phyloP scores from a whole-genome alignment of 805 yeast genomes.

The Myxozyma vanderwaltii region DNA sequence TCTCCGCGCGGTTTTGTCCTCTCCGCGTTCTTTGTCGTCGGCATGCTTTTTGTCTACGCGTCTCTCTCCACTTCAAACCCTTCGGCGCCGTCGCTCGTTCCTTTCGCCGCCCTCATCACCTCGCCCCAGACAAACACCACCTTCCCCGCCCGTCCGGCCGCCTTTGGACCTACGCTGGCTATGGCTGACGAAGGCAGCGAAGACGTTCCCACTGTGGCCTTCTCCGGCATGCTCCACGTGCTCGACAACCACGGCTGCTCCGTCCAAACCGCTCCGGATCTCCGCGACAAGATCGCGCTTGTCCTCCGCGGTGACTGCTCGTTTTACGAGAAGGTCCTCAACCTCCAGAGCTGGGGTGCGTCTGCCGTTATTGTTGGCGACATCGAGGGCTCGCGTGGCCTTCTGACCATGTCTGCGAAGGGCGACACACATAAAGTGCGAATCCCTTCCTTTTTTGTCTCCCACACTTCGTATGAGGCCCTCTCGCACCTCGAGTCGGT shows the following conservation, averaged over 20 bases:
- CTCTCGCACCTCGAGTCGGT: slow-evolving; percentile 29
- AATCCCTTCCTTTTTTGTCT: slow-evolving; percentile 57
- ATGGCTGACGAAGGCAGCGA: slow-evolving; percentile 29
- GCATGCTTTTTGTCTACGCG: slow-evolving; percentile 30
- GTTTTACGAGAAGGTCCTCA: slow-evolving; percentile 54
- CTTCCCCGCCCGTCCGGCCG: slow-evolving; percentile 45
- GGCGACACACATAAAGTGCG: slow-evolving; percentile 48
- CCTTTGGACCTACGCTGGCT: slow-evolving; percentile 40
- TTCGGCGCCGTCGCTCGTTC: slow-evolving; percentile 24
- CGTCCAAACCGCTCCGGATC: slow-evolving; percentile 28
- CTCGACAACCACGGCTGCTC: slow-evolving; percentile 37
- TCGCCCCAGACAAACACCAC: slow-evolving; percentile 40
- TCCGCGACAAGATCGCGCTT: slow-evolving; percentile 42
- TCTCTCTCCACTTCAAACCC: slow-evolving; percentile 19
- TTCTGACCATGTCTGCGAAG: slow-evolving; percentile 58
- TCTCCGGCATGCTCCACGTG: slow-evolving; percentile 36
- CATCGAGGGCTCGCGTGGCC: slow-evolving; percentile 50
- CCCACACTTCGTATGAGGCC: slow-evolving; percentile 48
- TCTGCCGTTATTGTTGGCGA: slow-evolving; percentile 60
- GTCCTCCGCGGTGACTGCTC: slow-evolving; percentile 57
- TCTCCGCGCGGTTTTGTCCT: slow-evolving; percentile 30
- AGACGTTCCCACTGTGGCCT: slow-evolving; percentile 16
- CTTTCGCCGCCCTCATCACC: slow-evolving; percentile 36
- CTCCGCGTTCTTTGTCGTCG: slow-evolving; percentile 28
- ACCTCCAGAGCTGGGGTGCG: slow-evolving; percentile 52